These are phyloP conservation scores for Candida anglica DNA, from an alignment of 805 yeast genomes.

Conservation along the genomic window DNA sequence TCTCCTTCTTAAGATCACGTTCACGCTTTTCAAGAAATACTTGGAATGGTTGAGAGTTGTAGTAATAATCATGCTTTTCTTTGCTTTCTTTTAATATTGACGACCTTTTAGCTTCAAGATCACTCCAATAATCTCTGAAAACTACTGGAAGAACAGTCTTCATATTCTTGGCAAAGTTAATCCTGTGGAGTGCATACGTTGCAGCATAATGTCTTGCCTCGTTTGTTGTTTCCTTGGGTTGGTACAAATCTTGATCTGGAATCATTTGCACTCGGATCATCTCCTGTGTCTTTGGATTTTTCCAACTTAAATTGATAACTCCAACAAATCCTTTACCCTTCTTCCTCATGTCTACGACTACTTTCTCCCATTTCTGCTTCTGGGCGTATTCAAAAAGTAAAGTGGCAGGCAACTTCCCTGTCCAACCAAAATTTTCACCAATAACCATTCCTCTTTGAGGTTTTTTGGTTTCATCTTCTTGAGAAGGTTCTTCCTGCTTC, in stretches of 20 bases:
- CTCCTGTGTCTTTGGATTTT: conserved; percentile 79
- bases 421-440: conserved; percentile 75
- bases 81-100: conserved; percentile 43
- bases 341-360: conserved; percentile 66
- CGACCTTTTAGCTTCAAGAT: conserved; percentile 60
- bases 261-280: conserved; percentile 52
- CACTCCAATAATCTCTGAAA: conserved; percentile 76
- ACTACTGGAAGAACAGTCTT: conserved; percentile 84
- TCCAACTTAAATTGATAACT: conserved; percentile 59
- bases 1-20: conserved; percentile 34
- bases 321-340: conserved; percentile 55
- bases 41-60: conserved; percentile 73
- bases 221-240: conserved; percentile 73
- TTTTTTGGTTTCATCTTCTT: conserved; percentile 15
- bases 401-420: conserved; percentile 90
- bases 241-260: conserved; percentile 46
- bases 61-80: conserved; percentile 46
- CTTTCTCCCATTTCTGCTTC: conserved; percentile 85
- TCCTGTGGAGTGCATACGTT: conserved; percentile 76
- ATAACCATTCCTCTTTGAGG: conserved; percentile 39
- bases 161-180: conserved; percentile 76
- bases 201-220: conserved; percentile 93
- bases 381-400: conserved; percentile 84
- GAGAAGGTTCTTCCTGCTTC: conserved; percentile 2
- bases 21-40: conserved; percentile 59